Evolutionary conservation across 306 rosid genomes (phyloP).

Genomic region (Casuarina cunninghamiana): DNA sequence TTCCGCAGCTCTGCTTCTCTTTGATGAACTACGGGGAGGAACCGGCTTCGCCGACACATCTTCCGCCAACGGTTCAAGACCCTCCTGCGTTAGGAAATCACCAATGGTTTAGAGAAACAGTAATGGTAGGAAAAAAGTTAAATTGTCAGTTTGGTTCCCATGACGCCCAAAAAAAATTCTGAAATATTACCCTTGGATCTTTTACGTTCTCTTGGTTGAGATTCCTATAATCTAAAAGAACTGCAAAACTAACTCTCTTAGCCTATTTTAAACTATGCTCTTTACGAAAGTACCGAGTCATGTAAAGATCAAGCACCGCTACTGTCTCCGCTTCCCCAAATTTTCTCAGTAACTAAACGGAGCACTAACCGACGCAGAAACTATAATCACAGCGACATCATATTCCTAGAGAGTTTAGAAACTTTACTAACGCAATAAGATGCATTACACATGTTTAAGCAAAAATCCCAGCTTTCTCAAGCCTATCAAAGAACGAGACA

Average conservation of each 20-base stretch:
- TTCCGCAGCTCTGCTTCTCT: constrained; percentile 96
- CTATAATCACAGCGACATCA: neutral
- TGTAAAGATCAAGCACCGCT: constrained; percentile 9
- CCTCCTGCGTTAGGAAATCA: constrained; percentile 54
- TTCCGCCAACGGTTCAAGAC: constrained; percentile 66
- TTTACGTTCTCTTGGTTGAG: constrained; percentile 4
- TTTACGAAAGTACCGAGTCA: constrained; percentile 11
- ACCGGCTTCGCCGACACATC: constrained; percentile 41
- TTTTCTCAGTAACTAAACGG: constrained; percentile 11
- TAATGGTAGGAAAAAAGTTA: neutral
- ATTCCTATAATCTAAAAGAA: neutral
- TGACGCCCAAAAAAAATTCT: neutral
- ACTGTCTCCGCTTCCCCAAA: neutral
- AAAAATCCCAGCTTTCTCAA: neutral
- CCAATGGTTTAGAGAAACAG: neutral
- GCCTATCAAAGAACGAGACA: neutral
- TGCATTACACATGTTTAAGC: neutral
- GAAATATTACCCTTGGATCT: neutral
- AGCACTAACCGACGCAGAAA: neutral
- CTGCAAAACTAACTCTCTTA: neutral
- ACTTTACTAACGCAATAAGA: neutral
- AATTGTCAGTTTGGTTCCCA: neutral
- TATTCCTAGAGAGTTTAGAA: neutral
- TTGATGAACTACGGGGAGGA: constrained; percentile 61
- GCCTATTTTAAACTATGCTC: constrained; percentile 5